A percentile compares a stretch with the other conserved stretches of the same genome.
Evolutionary conservation across 345 rosid species (phyloP).

Genomic region (Streptanthus diversifolius): DNA sequence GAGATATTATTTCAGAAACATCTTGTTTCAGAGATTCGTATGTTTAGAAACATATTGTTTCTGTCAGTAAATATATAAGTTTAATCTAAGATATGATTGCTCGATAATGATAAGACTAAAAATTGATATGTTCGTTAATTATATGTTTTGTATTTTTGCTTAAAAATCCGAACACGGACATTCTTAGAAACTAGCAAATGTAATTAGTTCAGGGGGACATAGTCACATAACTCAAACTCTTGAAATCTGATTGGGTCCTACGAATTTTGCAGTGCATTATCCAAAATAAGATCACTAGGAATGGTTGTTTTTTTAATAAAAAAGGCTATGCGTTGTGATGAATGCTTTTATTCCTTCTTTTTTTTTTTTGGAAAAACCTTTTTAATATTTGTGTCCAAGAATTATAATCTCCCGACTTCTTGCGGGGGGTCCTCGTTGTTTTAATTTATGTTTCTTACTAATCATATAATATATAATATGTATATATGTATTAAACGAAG

Average conservation of each 20-base stretch:
- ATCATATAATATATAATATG: neutral
- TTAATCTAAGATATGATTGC: neutral
- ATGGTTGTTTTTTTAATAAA: neutral
- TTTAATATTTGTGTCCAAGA: constrained; percentile 18
- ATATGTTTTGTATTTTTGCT: no score
- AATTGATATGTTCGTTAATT: neutral
- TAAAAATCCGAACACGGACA: neutral
- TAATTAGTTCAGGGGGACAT: constrained; percentile 25
- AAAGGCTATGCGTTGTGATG: constrained; percentile 26
- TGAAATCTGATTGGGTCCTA: constrained; percentile 39
- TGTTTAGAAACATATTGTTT: neutral
- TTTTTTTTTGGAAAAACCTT: neutral
- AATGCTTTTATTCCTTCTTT: constrained; percentile 13
- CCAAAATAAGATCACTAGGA: neutral
- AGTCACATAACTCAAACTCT: constrained; percentile 7
- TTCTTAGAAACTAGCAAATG: neutral
- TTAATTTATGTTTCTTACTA: neutral
- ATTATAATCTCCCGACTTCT: constrained; percentile 31
- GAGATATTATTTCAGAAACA: neutral
- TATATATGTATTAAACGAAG: neutral
- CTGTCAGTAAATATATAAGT: neutral
- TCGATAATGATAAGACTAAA: neutral
- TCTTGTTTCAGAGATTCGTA: no score
- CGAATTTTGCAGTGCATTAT: constrained; percentile 33
- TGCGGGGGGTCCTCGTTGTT: constrained; percentile 9